Evolutionary conservation across 257 asterid genomes (phyloP).

Genomic region (Henckelia pumila): DNA sequence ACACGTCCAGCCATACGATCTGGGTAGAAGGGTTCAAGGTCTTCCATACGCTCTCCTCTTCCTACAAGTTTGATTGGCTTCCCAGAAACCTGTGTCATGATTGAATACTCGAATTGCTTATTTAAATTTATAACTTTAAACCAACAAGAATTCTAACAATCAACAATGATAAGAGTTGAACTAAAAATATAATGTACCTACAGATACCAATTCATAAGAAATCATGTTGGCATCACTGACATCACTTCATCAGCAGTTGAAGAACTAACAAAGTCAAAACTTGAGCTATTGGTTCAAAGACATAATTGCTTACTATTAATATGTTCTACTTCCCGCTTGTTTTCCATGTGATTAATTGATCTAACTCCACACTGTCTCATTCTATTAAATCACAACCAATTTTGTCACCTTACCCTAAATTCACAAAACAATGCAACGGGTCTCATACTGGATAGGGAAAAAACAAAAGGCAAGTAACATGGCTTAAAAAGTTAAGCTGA

Average conservation of each 20-base stretch:
- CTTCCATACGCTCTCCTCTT: constrained; percentile 98
- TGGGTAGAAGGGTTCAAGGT: constrained; percentile 98
- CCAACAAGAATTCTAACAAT: constrained; percentile 15
- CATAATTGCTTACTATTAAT: not conserved
- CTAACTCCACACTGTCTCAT: constrained; percentile 13
- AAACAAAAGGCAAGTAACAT: constrained; percentile 3
- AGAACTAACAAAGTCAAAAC: not conserved
- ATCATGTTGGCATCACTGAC: constrained; percentile 5
- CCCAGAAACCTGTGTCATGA: constrained; percentile 79
- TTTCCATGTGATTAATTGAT: constrained; percentile 10
- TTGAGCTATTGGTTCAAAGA: not conserved
- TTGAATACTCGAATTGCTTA: constrained; percentile 16
- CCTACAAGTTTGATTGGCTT: constrained; percentile 99
- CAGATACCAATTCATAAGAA: constrained; percentile 13
- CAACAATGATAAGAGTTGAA: constrained; percentile 5
- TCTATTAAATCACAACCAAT: constrained; percentile 14
- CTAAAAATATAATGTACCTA: constrained; percentile 7
- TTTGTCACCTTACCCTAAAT: constrained; percentile 7
- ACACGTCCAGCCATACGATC: constrained; percentile 99
- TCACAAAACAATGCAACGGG: constrained; percentile 7
- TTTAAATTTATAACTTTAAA: constrained; percentile 5
- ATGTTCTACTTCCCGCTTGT: not conserved
- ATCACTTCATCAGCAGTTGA: constrained; percentile 2
- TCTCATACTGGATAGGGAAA: not conserved
- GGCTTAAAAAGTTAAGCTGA: constrained; percentile 3